Conservation (phyloP, 2,329 filamentous ascomycete species). For the Dichotomopilus funicola region DNA sequence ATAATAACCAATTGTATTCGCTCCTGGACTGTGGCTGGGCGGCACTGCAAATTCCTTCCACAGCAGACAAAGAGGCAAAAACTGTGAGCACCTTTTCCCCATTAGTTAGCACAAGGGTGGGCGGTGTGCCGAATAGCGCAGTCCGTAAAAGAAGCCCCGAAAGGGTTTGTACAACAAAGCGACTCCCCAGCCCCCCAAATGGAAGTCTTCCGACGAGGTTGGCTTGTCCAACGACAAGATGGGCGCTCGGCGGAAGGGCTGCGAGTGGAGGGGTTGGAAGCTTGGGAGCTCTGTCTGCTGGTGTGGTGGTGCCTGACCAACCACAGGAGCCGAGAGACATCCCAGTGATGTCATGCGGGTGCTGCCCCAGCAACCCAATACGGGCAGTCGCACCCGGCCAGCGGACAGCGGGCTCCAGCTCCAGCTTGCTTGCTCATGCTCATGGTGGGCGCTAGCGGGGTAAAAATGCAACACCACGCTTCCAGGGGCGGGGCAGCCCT, state of each 20-base stretch:
- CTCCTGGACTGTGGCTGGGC: constrained; percentile 1
- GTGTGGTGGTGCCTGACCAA: constrained; percentile 9
- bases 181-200: neutral
- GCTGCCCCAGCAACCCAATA: constrained; percentile 21
- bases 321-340: constrained; percentile 5
- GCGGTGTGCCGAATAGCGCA: neutral
- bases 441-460: constrained; percentile 12
- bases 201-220: too few relatives aligned
- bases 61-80: neutral
- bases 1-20: constrained; percentile 1
- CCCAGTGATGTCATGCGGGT: constrained; percentile 21
- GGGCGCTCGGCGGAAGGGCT: neutral
- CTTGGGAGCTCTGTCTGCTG: neutral
- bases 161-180: neutral
- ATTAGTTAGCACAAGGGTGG: neutral
- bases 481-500: neutral
- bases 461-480: constrained; percentile 11
- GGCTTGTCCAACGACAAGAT: neutral
- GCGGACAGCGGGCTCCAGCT: too few relatives aligned
- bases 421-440: too few relatives aligned
- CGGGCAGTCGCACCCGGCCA: too few relatives aligned
- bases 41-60: neutral
- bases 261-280: constrained; percentile 2
- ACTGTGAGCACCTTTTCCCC: neutral
- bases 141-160: neutral